A percentile compares a stretch with the other conserved stretches of the same genome.
phyloP scores from a whole-genome alignment of 768 basidiomycete species.

The Holtermannia corniformis region DNA sequence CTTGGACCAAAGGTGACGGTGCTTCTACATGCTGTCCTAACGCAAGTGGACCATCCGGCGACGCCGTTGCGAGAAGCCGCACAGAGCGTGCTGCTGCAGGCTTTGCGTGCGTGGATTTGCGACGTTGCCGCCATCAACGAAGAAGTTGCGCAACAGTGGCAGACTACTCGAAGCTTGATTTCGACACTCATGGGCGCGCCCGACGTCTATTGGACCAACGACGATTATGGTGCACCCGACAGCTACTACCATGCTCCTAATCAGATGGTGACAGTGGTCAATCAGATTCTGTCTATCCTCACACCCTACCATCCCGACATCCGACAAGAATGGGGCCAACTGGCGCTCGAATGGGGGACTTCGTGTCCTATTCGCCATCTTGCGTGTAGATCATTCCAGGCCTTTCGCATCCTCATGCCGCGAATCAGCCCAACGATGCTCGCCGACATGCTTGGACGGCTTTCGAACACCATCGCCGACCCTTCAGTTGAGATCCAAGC shows the following conservation, averaged over 20 bases:
- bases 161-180: constrained; percentile 18
- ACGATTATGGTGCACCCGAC: constrained; percentile 15
- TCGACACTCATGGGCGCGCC: constrained; percentile 17
- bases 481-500: constrained; percentile 65
- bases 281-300: constrained; percentile 57
- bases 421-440: constrained; percentile 61
- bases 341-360: constrained; percentile 76
- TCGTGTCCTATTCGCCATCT: constrained; percentile 74
- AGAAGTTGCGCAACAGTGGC: constrained; percentile 22
- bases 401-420: constrained; percentile 74
- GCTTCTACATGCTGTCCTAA: constrained; percentile 68
- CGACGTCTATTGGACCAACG: constrained; percentile 33
- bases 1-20: constrained; percentile 55
- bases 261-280: constrained; percentile 48
- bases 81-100: constrained; percentile 71
- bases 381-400: constrained; percentile 79
- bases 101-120: constrained; percentile 65
- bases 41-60: constrained; percentile 69
- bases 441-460: constrained; percentile 65
- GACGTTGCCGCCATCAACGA: constrained; percentile 18
- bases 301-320: constrained; percentile 62
- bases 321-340: constrained; percentile 64
- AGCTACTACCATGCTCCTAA: constrained; percentile 30
- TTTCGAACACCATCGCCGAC: constrained; percentile 74
- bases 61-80: constrained; percentile 61